phyloP scores from a whole-genome alignment of 1,284 basidiomycete species.

The Neonothopanus nambi region DNA sequence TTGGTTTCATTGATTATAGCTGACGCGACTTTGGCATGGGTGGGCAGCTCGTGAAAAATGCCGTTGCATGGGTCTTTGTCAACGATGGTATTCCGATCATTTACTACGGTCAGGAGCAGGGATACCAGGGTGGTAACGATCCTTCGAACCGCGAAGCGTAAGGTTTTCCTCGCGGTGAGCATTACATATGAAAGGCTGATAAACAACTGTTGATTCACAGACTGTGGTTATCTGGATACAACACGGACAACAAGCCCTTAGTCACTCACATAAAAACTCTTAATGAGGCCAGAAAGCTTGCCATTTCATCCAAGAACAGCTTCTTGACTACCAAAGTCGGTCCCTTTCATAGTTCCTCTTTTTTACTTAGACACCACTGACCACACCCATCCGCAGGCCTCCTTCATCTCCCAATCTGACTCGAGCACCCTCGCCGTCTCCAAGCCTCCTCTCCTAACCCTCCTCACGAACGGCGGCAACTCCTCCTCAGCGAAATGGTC shows the following conservation, averaged over 20 bases:
- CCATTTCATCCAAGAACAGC: conserved; percentile 41
- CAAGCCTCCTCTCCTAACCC: conserved; percentile 66
- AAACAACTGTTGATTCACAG: conserved; percentile 28
- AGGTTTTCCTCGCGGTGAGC: conserved; percentile 24
- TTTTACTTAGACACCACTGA: too few relatives aligned
- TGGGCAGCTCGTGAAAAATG: conserved; percentile 47
- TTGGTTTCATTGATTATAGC: conserved; percentile 1
- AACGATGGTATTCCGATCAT: conserved; percentile 66
- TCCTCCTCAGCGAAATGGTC: conserved; percentile 41
- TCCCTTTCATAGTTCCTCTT: too few relatives aligned
- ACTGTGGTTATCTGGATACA: conserved; percentile 59
- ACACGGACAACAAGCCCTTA: conserved; percentile 44
- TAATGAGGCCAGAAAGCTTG: conserved; percentile 62
- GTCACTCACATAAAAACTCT: conserved; percentile 54
- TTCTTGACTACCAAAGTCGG: conserved; percentile 51
- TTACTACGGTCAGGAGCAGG: conserved; percentile 77
- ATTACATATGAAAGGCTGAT: too few relatives aligned
- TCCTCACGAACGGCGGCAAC: conserved; percentile 65
- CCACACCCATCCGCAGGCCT: conserved; percentile 25
- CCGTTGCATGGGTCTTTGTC: conserved; percentile 50
- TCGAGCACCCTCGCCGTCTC: conserved; percentile 54
- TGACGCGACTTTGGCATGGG: neutral
- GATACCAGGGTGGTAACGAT: conserved; percentile 51
- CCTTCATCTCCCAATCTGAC: conserved; percentile 43
- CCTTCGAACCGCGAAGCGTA: conserved; percentile 67